phyloP scores from a whole-genome alignment of 768 basidiomycete species.

The Phylloporus scabripes region DNA sequence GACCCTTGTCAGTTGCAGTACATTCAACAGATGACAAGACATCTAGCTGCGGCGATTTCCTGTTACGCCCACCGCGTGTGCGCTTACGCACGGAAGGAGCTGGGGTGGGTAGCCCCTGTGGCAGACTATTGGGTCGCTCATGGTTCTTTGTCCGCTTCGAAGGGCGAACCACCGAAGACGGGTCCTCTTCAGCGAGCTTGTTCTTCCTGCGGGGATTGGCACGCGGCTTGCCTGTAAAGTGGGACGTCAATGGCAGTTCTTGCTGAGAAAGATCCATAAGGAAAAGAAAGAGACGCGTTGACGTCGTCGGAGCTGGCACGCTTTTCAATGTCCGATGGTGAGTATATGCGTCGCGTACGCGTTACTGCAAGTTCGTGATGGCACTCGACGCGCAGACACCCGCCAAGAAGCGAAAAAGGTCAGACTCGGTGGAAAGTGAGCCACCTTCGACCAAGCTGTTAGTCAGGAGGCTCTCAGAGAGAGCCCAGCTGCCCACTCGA shows the following conservation, averaged over 20 bases:
- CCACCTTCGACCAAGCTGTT: constrained; percentile 52
- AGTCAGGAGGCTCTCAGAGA: constrained; percentile 79
- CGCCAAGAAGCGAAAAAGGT: constrained; percentile 60
- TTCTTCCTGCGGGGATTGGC: constrained; percentile 1
- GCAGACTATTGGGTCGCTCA: background rate
- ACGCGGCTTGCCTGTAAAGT: constrained; percentile 19
- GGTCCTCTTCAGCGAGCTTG: background rate
- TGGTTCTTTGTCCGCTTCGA: constrained; percentile 20
- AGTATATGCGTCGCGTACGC: constrained; percentile 20
- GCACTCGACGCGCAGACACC: constrained; percentile 30
- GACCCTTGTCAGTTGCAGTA: background rate
- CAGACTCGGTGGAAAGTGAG: constrained; percentile 32
- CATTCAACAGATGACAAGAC: background rate
- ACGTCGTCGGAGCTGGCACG: constrained; percentile 37
- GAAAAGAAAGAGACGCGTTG: background rate
- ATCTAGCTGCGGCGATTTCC: background rate
- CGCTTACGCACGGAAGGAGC: constrained; percentile 17
- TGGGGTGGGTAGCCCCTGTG: constrained; percentile 19
- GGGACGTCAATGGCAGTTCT: constrained; percentile 28
- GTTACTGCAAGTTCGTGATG: constrained; percentile 6
- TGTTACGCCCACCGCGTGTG: background rate
- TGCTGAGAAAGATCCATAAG: constrained; percentile 31
- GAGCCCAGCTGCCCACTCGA: constrained; percentile 79
- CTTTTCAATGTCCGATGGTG: constrained; percentile 29
- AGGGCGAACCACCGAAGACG: constrained; percentile 5